Base-by-base conservation (phyloP, 2,329 filamentous ascomycete species). In the Lecanicillium sp. region DNA sequence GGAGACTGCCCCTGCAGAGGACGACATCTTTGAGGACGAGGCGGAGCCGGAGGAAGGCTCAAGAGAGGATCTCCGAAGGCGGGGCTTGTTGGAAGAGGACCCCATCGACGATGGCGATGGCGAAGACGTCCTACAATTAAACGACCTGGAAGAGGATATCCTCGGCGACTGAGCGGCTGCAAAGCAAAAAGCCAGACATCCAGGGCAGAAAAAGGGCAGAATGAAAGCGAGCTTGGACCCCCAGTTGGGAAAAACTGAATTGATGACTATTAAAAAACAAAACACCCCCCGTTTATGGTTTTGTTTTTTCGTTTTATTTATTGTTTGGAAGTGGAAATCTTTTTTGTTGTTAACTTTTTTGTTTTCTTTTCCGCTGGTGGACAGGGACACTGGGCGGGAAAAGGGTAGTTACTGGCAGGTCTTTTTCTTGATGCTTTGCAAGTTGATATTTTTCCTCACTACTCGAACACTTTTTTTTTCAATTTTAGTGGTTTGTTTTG, bases 21-120 rank as follows among this genome's bases (percentile, higher is more conserved):
- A 66, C 12, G 54, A 65, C 37, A 58, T 67, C 15, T 67, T 71
- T 28, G 66, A 68, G 40, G 66, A 68, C 28, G 68, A 70, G 18
- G 58, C 56, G 0, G 72, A 74, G 44, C 69, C 66, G 0, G 76
- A 77, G 46, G 77, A 80, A 49, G 77, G 74, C 36, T 77, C 74
- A 4, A 60, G 57, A 11, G 77, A 79, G 51, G 76, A 81, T 49
- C 56, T 79, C 22, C 63, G 69, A 19, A 63, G 68, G 39, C 62
- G 72, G 37, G 77, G 74, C 51, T 55, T 79, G 39, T 46, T 78
- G 17, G 74, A 74, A 18, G 63, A 71, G 5, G 71, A 75, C 28
- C 54, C 54, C 2, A 57, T 62, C 30, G 60, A 58, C 13, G 60
- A 61, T 33, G 59, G 52, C 20, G 58, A 55, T 25, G 25, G 35